Conservation (phyloP, 768 basidiomycete genomes). For the Phlebiopsis gigantea region DNA sequence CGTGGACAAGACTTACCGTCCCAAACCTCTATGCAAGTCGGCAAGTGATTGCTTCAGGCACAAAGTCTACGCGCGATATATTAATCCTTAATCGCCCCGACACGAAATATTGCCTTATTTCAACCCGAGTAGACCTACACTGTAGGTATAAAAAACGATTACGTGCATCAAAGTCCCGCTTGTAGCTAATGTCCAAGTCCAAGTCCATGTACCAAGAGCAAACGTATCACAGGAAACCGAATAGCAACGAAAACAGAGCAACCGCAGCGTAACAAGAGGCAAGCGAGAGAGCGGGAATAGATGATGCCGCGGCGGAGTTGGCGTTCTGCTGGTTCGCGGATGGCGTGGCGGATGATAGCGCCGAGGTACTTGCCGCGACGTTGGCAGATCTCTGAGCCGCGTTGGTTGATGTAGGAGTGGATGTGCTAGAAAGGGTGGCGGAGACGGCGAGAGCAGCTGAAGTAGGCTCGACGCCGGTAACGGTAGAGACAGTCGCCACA, state of each 20-base stretch:
- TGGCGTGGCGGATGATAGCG: neutral
- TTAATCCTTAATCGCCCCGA: too few relatives aligned
- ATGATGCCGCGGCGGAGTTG: neutral
- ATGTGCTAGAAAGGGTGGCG: neutral
- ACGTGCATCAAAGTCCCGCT: neutral
- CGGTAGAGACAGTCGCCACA: constrained; percentile 3
- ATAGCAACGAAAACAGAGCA: constrained; percentile 4
- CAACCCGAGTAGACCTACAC: neutral
- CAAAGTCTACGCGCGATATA: too few relatives aligned
- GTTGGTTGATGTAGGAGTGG: neutral
- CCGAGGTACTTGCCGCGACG: neutral
- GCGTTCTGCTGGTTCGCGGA: neutral
- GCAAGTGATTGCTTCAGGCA: too few relatives aligned
- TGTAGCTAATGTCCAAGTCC: neutral
- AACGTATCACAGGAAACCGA: constrained; percentile 14
- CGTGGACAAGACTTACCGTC: too few relatives aligned
- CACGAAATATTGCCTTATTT: too few relatives aligned
- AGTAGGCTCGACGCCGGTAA: neutral
- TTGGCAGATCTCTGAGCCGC: too few relatives aligned
- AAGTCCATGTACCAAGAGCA: neutral
- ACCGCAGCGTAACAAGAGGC: neutral
- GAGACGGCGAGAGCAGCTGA: constrained; percentile 3
- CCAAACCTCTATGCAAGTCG: too few relatives aligned
- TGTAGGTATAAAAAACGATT: neutral
- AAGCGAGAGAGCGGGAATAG: neutral